These are phyloP conservation scores for Phaeoacremonium minimum DNA, from an alignment of 2,329 filamentous ascomycete species.

Conservation along the genomic window DNA sequence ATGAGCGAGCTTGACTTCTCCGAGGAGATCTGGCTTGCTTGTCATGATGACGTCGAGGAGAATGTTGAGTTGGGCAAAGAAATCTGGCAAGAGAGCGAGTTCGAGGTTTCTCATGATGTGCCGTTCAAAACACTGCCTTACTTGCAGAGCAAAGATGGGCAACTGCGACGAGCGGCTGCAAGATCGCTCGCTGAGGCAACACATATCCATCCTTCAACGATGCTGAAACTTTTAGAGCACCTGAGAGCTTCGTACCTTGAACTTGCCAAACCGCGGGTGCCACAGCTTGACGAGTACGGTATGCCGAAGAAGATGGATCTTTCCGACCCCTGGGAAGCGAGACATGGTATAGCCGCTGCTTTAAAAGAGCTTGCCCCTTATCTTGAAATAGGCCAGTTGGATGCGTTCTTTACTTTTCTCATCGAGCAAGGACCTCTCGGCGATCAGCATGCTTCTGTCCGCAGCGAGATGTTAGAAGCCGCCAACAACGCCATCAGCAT, in stretches of 20 bases:
- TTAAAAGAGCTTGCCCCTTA: constrained; percentile 76
- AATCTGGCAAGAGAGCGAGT: constrained; percentile 93
- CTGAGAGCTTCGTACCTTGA: constrained; percentile 71
- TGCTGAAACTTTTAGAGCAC: constrained; percentile 57
- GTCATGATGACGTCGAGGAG: constrained; percentile 85
- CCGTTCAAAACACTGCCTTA: constrained; percentile 71
- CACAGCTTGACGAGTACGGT: constrained; percentile 86
- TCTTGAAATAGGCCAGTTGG: constrained; percentile 65
- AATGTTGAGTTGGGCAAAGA: constrained; percentile 78
- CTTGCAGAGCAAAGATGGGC: constrained; percentile 72
- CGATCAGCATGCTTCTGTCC: constrained; percentile 72
- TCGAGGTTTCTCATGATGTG: constrained; percentile 63
- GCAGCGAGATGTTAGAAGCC: constrained; percentile 88
- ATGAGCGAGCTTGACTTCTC: constrained; percentile 83
- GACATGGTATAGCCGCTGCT: constrained; percentile 83
- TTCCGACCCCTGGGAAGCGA: constrained; percentile 83
- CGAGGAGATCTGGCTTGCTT: constrained; percentile 89
- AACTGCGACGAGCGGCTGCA: constrained; percentile 79
- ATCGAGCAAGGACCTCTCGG: constrained; percentile 85
- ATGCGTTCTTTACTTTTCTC: constrained; percentile 77
- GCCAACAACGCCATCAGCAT: constrained; percentile 75
- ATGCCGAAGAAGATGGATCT: constrained; percentile 89
- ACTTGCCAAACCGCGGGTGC: constrained; percentile 75
- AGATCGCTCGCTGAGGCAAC: constrained; percentile 75
- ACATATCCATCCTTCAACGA: constrained; percentile 51